These are phyloP conservation scores for Kalmusia sp. DNA, from an alignment of 2,329 filamentous ascomycete species.

Conservation along the genomic window DNA sequence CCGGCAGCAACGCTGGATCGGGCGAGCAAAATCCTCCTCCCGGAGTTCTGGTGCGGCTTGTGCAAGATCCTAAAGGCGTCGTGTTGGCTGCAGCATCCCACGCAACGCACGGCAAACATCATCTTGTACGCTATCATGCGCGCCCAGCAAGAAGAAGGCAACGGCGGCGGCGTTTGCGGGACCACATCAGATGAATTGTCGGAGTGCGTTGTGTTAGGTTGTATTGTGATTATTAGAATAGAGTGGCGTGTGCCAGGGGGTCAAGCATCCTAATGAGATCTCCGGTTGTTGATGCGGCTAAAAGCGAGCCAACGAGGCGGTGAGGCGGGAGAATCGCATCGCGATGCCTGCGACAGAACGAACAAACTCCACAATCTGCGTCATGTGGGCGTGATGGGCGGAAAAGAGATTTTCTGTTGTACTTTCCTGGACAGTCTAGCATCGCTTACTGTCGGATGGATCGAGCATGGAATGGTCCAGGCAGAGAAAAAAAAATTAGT, in stretches of 20 bases:
- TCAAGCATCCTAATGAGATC: constrained; percentile 18
- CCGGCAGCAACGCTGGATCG: neutral
- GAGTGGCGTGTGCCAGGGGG: constrained; percentile 17
- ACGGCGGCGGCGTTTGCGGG: no score
- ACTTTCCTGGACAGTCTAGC: neutral
- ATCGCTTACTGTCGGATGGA: neutral
- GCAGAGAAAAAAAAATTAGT: no score
- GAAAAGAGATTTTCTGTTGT: constrained; percentile 23
- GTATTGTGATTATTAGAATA: neutral
- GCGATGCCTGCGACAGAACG: constrained; percentile 10
- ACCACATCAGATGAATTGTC: neutral
- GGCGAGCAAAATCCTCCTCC: neutral
- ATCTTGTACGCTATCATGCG: neutral
- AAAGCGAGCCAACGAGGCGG: constrained; percentile 39
- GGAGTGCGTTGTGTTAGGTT: neutral
- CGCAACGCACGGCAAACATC: constrained; percentile 1
- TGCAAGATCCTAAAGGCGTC: neutral
- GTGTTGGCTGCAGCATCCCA: constrained; percentile 1
- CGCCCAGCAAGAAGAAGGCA: no score
- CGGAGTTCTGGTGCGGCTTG: constrained; percentile 6
- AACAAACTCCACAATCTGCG: constrained; percentile 26
- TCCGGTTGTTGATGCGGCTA: constrained; percentile 34
- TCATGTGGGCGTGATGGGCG: constrained; percentile 28
- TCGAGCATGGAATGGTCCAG: neutral
- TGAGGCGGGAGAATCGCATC: constrained; percentile 33